These are phyloP conservation scores for Camellia oleifera DNA, from an alignment of 179 eudicot genomes.

Conservation along the genomic window DNA sequence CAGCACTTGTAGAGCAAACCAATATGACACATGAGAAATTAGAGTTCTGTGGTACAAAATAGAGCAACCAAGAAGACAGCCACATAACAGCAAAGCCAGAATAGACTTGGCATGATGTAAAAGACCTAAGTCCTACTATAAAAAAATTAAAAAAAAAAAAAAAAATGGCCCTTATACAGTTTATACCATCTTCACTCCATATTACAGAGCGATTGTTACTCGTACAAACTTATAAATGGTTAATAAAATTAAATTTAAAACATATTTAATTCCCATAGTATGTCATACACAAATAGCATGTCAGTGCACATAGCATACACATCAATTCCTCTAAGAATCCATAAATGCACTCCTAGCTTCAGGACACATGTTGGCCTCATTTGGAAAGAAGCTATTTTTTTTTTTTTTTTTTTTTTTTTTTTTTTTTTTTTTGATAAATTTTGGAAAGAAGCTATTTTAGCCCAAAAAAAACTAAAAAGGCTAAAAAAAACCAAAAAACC, in stretches of 20 bases:
- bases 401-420: no score
- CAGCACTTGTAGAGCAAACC: neutral
- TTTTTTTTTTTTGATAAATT: no score
- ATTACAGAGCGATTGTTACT: neutral
- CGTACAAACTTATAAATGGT: neutral
- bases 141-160: no score
- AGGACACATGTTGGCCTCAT: neutral
- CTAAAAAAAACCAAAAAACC: no score
- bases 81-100: neutral
- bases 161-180: neutral
- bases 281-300: neutral
- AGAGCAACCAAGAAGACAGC: neutral
- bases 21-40: neutral
- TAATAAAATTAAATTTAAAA: neutral
- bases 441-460: no score
- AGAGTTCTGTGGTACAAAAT: neutral
- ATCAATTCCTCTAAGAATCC: neutral
- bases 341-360: neutral
- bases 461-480: no score
- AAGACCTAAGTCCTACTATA: neutral
- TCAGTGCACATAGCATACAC: neutral
- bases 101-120: neutral
- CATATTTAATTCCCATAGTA: neutral
- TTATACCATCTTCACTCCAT: neutral
- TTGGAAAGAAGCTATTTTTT: no score